Conservation (phyloP, 2,329 filamentous ascomycete genomes). For the Tolypocladium pustulatum region DNA sequence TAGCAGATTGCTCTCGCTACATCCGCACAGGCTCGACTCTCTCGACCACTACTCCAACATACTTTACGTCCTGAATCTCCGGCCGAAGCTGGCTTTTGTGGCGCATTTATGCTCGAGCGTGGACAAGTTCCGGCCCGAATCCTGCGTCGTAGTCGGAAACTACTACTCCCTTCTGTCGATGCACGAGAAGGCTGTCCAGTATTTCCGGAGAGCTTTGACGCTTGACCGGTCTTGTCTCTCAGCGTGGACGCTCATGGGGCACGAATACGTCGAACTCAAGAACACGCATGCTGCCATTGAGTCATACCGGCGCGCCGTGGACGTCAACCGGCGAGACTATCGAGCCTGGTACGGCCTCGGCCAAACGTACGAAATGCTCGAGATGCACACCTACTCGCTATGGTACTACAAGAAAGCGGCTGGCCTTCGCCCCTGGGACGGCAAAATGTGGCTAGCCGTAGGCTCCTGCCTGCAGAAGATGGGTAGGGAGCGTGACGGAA, state of each 20-base stretch:
- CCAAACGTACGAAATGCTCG: constrained; percentile 93
- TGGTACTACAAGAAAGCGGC: constrained; percentile 98
- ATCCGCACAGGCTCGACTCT: constrained; percentile 68
- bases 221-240: constrained; percentile 85
- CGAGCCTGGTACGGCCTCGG: constrained; percentile 96
- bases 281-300: constrained; percentile 98
- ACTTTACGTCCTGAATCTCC: constrained; percentile 79
- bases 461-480: constrained; percentile 87
- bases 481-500: constrained; percentile 76
- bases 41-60: constrained; percentile 97
- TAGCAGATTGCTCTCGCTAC: constrained; percentile 68
- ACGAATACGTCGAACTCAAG: constrained; percentile 97
- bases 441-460: constrained; percentile 98
- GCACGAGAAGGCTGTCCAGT: constrained; percentile 96
- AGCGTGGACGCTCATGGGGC: constrained; percentile 97
- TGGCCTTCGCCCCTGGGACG: constrained; percentile 85
- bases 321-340: constrained; percentile 93
- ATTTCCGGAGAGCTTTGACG: constrained; percentile 86
- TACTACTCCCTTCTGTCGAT: constrained; percentile 92
- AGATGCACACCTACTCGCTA: constrained; percentile 94
- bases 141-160: constrained; percentile 93
- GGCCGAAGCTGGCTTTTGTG: constrained; percentile 84
- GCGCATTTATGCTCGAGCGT: constrained; percentile 84
- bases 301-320: constrained; percentile 88
- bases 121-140: constrained; percentile 94